Base-by-base conservation (phyloP, 116 monocot species). In the Iris pallida region DNA sequence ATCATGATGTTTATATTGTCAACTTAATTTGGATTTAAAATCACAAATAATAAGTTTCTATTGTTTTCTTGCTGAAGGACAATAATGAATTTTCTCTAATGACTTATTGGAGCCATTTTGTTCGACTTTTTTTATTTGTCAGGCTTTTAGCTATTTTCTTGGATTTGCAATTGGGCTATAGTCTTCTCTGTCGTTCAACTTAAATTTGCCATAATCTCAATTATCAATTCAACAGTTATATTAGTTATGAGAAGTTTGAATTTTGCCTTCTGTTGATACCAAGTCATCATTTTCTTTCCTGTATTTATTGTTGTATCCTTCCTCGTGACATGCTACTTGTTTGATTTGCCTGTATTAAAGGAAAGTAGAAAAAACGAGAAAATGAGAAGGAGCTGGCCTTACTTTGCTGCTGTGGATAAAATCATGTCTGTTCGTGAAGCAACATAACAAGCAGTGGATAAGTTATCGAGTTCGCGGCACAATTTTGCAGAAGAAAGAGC, bases 381-480 rank as follows among this genome's bases (percentile, higher is more conserved):
- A 60, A n/a, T 57, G 55, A 66, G 59, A 68, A 67, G 20, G 16
- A 61, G 68, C 43, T 75, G 75, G 75, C 75, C 75, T 20, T 68
- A 75, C 67, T 75, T 75, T 12, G 45, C 15, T 41, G 75, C 68
- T 17, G 75, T 75, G 42, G 75, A 75, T 51, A 68, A 75, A 42
- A 68, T 75, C 58, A 30, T 30, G 19, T 75, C 75, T 5, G 20
- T 55, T 4, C 66, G 60, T 8, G 59, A 74, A 67, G 59, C 67
- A 54, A 42, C 67, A 53, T 67, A 47, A 41, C 42, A 14, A 5
- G 15, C 17, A 14, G 14, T 1, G 0, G 42, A 41, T 9, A 53
- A 40, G 16, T 51, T 52, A 14, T 44, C 3, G 30, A 20, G 7
- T 47, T 64, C 64, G 47, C 47, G 4, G 4, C 17, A 11, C 45